phyloP scores from a whole-genome alignment of 768 basidiomycete species.

The Auricularia cornea region DNA sequence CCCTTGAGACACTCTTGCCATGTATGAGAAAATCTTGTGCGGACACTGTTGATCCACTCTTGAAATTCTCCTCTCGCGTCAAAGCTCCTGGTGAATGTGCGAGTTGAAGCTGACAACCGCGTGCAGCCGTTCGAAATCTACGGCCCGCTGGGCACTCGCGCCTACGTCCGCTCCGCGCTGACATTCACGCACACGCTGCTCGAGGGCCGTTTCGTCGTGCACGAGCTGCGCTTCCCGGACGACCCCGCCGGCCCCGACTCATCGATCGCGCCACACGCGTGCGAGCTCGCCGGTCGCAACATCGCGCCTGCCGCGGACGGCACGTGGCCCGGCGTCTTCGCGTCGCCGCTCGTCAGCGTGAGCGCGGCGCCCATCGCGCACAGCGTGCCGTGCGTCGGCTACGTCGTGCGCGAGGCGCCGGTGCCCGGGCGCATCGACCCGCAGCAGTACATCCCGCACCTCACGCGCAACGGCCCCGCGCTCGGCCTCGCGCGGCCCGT shows the following conservation, averaged over 20 bases:
- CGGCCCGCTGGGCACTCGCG: slow-evolving; percentile 75
- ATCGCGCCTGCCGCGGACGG: slow-evolving; percentile 47
- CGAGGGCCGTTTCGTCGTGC: slow-evolving; percentile 63
- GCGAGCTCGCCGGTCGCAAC: slow-evolving; percentile 59
- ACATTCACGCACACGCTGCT: slow-evolving; percentile 62
- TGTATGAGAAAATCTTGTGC: too few species aligned
- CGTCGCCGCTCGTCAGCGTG: slow-evolving; percentile 47
- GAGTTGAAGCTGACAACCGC: too few species aligned
- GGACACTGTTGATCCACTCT: too few species aligned
- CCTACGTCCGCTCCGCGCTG: slow-evolving; percentile 65
- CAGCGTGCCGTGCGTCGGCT: slow-evolving; percentile 76
- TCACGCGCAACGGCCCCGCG: slow-evolving; percentile 46
- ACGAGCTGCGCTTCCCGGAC: slow-evolving; percentile 62
- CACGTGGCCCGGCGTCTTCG: slow-evolving; percentile 59
- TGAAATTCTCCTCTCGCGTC: too few species aligned
- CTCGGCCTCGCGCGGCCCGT: slow-evolving; percentile 29
- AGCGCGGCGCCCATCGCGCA: slow-evolving; percentile 73
- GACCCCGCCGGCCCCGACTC: slow-evolving; percentile 52
- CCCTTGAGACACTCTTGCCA: too few species aligned
- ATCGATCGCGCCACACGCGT: slow-evolving; percentile 35
- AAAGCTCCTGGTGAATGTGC: too few species aligned
- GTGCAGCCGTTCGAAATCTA: slow-evolving; percentile 58
- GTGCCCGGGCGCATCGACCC: slow-evolving; percentile 74
- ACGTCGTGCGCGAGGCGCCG: slow-evolving; percentile 59
- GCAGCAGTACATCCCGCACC: slow-evolving; percentile 52